phyloP scores from a whole-genome alignment of 345 rosid genomes.

The Melaleuca alternifolia region DNA sequence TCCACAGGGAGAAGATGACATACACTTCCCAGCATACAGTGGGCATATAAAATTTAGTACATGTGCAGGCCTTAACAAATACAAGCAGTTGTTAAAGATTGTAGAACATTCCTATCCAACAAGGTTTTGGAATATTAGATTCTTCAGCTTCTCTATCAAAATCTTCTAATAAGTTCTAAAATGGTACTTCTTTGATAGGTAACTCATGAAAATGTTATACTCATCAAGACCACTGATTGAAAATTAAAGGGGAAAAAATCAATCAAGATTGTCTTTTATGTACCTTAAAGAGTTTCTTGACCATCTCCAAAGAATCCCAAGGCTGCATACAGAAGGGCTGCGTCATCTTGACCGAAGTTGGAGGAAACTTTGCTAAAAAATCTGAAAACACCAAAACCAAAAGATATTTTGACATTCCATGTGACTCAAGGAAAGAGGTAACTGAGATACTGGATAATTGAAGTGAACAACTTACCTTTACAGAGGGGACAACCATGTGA shows the following conservation, averaged over 20 bases:
- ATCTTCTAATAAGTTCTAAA: not conserved
- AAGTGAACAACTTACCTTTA: slow-evolving; percentile 46
- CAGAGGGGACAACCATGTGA: slow-evolving; percentile 58
- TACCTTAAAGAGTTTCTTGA: slow-evolving; percentile 95
- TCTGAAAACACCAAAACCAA: slow-evolving; percentile 35
- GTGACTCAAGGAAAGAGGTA: not conserved
- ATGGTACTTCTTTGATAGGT: not conserved
- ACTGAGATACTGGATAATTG: not conserved
- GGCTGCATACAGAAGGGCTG: slow-evolving; percentile 68
- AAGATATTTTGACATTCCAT: not conserved
- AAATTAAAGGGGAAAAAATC: not conserved
- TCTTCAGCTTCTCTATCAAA: not conserved
- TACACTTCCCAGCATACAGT: not conserved
- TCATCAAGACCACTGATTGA: not conserved
- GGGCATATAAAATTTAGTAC: not conserved
- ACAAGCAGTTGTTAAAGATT: not conserved
- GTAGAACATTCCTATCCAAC: not conserved
- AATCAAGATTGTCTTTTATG: not conserved
- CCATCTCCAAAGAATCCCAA: slow-evolving; percentile 70
- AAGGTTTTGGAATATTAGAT: not conserved
- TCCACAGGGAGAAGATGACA: not conserved
- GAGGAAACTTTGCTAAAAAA: slow-evolving; percentile 81
- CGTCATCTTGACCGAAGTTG: slow-evolving; percentile 73
- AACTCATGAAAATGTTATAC: not conserved
- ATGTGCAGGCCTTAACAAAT: not conserved